These are phyloP conservation scores for Chaetomium globosum DNA, from an alignment of 2,329 filamentous ascomycete species.

Conservation along the genomic window DNA sequence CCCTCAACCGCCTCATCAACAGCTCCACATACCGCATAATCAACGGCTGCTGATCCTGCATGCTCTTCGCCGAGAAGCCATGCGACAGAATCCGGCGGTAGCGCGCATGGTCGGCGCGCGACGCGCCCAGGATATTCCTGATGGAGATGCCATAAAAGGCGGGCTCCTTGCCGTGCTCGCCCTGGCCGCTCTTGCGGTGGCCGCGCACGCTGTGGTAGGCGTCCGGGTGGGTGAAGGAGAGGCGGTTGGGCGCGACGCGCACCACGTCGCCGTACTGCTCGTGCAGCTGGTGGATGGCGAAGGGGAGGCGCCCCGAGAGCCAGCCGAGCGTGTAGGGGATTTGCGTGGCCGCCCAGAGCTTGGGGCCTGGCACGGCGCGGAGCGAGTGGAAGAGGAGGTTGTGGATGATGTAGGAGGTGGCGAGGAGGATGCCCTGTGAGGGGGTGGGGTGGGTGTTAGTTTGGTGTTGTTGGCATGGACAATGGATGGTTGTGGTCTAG, in stretches of 20 bases:
- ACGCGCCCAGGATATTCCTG: constrained; percentile 36
- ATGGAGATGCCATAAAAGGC: constrained; percentile 5
- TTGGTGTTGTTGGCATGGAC: not conserved
- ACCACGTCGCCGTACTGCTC: constrained; percentile 31
- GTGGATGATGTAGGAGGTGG: constrained; percentile 17
- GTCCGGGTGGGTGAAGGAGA: constrained; percentile 29
- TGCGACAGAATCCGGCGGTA: constrained; percentile 42
- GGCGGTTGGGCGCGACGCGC: constrained; percentile 29
- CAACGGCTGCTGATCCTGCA: constrained; percentile 46
- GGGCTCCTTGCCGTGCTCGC: constrained; percentile 29
- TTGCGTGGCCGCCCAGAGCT: constrained; percentile 19
- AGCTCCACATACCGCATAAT: constrained; percentile 43
- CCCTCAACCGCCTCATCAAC: constrained; percentile 32
- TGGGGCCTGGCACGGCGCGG: constrained; percentile 27
- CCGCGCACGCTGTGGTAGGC: constrained; percentile 31
- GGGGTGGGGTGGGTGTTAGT: not conserved
- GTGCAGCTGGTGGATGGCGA: constrained; percentile 25
- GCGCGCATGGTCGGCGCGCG: constrained; percentile 39
- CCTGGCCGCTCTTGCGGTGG: constrained; percentile 29
- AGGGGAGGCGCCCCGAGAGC: constrained; percentile 7
- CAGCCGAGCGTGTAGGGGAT: constrained; percentile 29
- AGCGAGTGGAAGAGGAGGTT: constrained; percentile 32
- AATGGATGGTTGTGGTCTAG: not conserved
- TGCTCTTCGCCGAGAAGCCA: constrained; percentile 43
- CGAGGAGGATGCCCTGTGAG: constrained; percentile 4